phyloP scores from a whole-genome alignment of 129 eudicot species.

The Escallonia rubra region DNA sequence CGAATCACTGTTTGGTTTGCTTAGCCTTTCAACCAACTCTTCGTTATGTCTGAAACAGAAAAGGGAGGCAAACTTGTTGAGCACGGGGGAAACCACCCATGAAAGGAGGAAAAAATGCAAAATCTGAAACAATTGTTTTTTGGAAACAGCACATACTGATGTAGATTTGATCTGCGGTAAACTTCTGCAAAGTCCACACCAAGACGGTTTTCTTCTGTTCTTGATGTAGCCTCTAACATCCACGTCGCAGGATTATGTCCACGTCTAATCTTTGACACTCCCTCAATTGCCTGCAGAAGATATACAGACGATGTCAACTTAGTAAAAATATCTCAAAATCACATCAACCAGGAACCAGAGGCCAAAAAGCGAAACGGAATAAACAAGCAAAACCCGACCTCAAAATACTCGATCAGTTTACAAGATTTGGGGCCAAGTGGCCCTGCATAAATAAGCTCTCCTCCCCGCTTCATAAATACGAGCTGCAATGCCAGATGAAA shows the following conservation, averaged over 20 bases:
- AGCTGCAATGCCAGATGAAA: conserved; percentile 48
- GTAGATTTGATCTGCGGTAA: conserved; percentile 69
- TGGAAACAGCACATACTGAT: conserved; percentile 44
- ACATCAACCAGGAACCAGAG: neutral
- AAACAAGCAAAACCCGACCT: conserved; percentile 41
- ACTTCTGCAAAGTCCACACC: conserved; percentile 88
- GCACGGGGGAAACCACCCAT: neutral
- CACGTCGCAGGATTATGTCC: conserved; percentile 97
- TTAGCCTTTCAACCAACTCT: conserved; percentile 78
- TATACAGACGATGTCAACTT: conserved; percentile 3
- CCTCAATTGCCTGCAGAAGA: conserved; percentile 65
- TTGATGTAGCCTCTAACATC: conserved; percentile 95
- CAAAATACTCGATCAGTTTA: conserved; percentile 81
- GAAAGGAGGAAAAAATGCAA: neutral
- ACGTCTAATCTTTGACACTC: conserved; percentile 67
- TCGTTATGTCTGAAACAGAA: conserved; percentile 55
- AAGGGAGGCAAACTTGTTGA: neutral
- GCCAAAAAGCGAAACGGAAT: neutral
- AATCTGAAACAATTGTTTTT: conserved; percentile 1
- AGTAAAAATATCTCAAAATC: neutral
- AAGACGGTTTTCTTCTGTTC: conserved; percentile 71
- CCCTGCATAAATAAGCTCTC: conserved; percentile 94
- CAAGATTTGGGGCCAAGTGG: conserved; percentile 81
- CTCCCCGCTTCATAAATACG: conserved; percentile 94
- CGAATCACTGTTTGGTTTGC: conserved; percentile 61